These are phyloP conservation scores for Trichoderma erinaceum DNA, from an alignment of 495 filamentous ascomycete genomes.

Conservation along the genomic window DNA sequence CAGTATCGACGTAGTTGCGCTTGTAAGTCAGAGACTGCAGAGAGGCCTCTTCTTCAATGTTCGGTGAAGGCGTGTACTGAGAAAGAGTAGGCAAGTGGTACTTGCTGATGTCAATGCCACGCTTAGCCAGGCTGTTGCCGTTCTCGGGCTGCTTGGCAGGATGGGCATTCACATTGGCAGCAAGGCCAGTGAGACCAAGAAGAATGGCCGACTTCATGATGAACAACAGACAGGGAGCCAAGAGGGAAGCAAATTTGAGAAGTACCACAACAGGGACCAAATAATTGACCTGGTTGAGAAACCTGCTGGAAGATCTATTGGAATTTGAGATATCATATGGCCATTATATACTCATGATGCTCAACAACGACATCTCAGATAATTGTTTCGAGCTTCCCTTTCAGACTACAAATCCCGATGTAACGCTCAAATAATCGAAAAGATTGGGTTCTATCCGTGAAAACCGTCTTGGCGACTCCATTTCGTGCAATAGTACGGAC, in stretches of 20 bases:
- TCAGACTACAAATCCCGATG: neutral
- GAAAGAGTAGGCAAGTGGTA: conserved; percentile 28
- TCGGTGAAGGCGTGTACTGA: conserved; percentile 24
- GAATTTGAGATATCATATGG: neutral
- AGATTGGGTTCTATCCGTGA: neutral
- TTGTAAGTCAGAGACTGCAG: conserved; percentile 19
- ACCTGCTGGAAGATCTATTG: neutral
- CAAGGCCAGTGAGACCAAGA: conserved; percentile 30
- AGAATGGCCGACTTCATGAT: conserved; percentile 30
- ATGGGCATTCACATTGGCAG: conserved; percentile 20
- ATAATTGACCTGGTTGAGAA: neutral
- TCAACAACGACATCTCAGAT: neutral
- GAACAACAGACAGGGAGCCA: neutral
- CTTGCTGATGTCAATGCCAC: conserved; percentile 29
- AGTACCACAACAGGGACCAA: neutral
- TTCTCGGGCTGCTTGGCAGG: conserved; percentile 22
- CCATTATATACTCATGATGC: neutral
- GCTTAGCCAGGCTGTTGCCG: conserved; percentile 26
- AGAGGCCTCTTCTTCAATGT: conserved; percentile 15
- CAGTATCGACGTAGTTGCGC: conserved; percentile 31
- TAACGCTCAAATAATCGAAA: neutral
- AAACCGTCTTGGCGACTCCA: neutral
- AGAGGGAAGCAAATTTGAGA: neutral
- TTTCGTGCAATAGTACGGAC: neutral
- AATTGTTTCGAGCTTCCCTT: neutral